A percentile compares a stretch with the other conserved stretches of the same genome.
Evolutionary conservation across 177 flowering plant species (phyloP).

Genomic region (Vitis hybrid): DNA sequence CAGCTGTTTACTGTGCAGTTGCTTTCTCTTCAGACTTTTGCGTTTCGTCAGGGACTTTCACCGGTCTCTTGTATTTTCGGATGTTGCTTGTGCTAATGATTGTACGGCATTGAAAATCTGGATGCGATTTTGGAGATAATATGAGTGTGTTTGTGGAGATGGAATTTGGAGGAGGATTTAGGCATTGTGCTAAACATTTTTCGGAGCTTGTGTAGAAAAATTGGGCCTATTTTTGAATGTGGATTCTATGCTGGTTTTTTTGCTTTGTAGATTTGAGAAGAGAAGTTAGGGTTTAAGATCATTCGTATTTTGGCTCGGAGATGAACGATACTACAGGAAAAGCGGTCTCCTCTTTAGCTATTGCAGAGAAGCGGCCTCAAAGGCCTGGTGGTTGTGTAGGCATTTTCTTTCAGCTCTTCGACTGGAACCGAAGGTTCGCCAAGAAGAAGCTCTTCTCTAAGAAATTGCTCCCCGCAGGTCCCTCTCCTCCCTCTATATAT

Average conservation of each 20-base stretch:
- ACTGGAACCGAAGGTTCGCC: constrained; percentile 84
- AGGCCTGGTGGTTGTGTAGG: constrained; percentile 91
- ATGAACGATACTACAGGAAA: constrained; percentile 40
- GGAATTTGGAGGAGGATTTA: neutral
- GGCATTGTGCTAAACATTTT: too few species aligned
- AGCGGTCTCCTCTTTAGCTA: constrained; percentile 47
- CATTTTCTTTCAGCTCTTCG: constrained; percentile 85
- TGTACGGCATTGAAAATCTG: neutral
- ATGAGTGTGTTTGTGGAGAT: neutral
- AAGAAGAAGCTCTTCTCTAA: constrained; percentile 84
- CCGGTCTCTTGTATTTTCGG: neutral
- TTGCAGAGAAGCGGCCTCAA: constrained; percentile 66
- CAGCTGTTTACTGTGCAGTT: neutral
- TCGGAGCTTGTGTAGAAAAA: too few species aligned
- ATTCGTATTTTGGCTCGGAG: neutral
- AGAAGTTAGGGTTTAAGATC: neutral
- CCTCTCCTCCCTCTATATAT: neutral
- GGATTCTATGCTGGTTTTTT: neutral
- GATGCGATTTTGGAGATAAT: neutral
- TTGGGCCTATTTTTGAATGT: too few species aligned
- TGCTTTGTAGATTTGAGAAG: neutral
- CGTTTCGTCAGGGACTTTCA: neutral
- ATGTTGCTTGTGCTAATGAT: neutral
- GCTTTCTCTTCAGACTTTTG: neutral
- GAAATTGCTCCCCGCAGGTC: constrained; percentile 80